These are phyloP conservation scores for Botrytis deweyae DNA, from an alignment of 2,329 filamentous ascomycete species.

Conservation along the genomic window DNA sequence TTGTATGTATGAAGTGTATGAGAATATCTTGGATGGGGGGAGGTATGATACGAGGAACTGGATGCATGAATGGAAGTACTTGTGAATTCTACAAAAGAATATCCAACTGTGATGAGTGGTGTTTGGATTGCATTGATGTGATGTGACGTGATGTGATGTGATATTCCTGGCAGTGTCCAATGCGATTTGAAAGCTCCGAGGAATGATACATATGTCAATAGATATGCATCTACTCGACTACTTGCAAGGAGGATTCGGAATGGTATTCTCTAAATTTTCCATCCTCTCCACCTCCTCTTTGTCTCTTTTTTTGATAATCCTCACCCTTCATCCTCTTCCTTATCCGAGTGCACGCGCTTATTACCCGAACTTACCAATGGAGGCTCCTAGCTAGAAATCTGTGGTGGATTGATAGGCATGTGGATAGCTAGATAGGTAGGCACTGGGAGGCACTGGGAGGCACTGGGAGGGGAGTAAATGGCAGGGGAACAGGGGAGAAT, in stretches of 20 bases:
- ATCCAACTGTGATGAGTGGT: neutral
- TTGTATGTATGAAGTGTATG: conserved; percentile 9
- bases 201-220: neutral
- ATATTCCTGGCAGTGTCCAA: neutral
- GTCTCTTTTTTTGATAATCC: neutral
- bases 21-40: neutral
- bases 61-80: neutral
- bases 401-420: no score
- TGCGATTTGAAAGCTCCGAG: neutral
- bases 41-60: conserved; percentile 10
- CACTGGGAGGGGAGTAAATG: neutral
- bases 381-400: neutral
- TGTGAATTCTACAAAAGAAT: neutral
- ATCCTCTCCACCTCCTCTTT: neutral
- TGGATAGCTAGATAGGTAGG: neutral
- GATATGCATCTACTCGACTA: neutral
- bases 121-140: neutral
- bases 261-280: neutral
- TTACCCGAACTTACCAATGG: neutral
- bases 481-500: rapidly evolving
- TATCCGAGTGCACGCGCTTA: neutral
- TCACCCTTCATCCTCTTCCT: neutral
- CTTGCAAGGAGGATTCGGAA: neutral
- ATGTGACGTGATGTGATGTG: neutral
- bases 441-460: neutral